A percentile compares a stretch with the other conserved stretches of the same genome.
Conservation (phyloP, 1,284 basidiomycete species). For the Cutaneotrichosporon sp. region DNA sequence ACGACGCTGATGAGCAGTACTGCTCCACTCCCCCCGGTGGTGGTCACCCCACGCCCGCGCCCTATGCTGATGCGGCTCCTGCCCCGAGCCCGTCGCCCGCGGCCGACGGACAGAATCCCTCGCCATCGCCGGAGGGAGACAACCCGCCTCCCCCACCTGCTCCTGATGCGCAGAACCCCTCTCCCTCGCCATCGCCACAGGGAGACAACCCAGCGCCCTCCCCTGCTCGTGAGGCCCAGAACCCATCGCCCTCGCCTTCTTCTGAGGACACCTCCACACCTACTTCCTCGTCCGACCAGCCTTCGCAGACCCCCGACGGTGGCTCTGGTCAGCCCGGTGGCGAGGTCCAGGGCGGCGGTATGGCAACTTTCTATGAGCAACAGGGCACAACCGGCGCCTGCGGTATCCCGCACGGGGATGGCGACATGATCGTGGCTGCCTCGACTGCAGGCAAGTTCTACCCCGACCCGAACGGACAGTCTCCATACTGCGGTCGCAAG, state of each 20-base stretch:
- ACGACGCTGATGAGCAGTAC: slow-evolving; percentile 1
- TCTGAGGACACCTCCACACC: slow-evolving; percentile 3
- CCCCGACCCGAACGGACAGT: slow-evolving; percentile 19
- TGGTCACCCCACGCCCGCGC: too few species aligned
- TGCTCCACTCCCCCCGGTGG: too few species aligned
- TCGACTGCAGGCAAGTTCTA: slow-evolving; percentile 29
- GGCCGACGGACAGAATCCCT: background rate
- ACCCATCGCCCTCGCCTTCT: slow-evolving; percentile 17
- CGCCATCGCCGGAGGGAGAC: background rate
- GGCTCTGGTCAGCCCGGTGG: background rate
- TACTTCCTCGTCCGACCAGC: background rate
- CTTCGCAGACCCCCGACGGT: background rate
- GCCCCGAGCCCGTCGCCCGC: too few species aligned
- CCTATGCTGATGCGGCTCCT: background rate
- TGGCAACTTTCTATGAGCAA: slow-evolving; percentile 68
- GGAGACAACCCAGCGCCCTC: slow-evolving; percentile 13
- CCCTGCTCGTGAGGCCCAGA: slow-evolving; percentile 7
- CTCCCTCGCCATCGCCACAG: background rate
- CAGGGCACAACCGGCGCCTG: slow-evolving; percentile 59
- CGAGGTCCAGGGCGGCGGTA: slow-evolving; percentile 16
- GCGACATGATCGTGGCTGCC: slow-evolving; percentile 62
- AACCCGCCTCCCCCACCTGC: slow-evolving; percentile 18
- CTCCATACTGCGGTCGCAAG: slow-evolving; percentile 29
- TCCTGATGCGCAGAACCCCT: background rate
- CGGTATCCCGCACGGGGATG: slow-evolving; percentile 56